Conservation (phyloP, 768 basidiomycete species). For the Mycena floridula region DNA sequence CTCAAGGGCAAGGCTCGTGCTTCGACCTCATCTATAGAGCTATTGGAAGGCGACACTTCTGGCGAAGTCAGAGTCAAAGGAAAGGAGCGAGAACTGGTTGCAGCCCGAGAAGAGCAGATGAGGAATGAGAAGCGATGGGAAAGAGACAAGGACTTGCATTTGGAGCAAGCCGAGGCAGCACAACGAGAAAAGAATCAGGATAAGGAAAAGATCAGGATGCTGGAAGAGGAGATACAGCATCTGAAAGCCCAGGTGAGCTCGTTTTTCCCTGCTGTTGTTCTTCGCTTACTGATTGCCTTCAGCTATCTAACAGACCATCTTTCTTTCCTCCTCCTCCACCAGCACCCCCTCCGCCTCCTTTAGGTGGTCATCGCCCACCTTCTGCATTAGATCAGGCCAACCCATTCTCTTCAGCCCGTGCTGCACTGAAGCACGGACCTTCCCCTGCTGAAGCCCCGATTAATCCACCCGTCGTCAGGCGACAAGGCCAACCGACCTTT, state of each 20-base stretch:
- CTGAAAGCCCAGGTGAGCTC: conserved; percentile 50
- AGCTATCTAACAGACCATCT: conserved; percentile 41
- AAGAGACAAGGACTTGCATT: conserved; percentile 26
- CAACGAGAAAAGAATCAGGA: conserved; percentile 45
- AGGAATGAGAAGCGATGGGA: conserved; percentile 35
- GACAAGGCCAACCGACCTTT: conserved; percentile 58
- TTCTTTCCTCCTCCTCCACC: conserved; percentile 35
- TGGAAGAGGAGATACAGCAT: conserved; percentile 61
- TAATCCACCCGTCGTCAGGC: conserved; percentile 40
- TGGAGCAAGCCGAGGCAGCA: conserved; percentile 21
- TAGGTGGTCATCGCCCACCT: conserved; percentile 23
- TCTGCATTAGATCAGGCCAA: conserved; percentile 19
- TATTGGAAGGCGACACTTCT: conserved; percentile 29
- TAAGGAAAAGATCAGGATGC: conserved; percentile 53
- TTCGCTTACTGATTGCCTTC: conserved; percentile 5
- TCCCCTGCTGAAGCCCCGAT: conserved; percentile 64
- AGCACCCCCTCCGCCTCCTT: conserved; percentile 33
- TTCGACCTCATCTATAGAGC: conserved; percentile 14
- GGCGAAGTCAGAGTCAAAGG: conserved; percentile 44
- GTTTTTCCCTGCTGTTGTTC: neutral
- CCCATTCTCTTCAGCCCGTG: conserved; percentile 56
- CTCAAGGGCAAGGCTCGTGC: conserved; percentile 44
- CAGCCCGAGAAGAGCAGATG: conserved; percentile 46
- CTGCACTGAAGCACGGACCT: conserved; percentile 54
- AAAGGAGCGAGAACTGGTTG: conserved; percentile 57